Evolutionary conservation across 2,329 filamentous ascomycete species (phyloP).

Genomic region (Geosmithia morbida): DNA sequence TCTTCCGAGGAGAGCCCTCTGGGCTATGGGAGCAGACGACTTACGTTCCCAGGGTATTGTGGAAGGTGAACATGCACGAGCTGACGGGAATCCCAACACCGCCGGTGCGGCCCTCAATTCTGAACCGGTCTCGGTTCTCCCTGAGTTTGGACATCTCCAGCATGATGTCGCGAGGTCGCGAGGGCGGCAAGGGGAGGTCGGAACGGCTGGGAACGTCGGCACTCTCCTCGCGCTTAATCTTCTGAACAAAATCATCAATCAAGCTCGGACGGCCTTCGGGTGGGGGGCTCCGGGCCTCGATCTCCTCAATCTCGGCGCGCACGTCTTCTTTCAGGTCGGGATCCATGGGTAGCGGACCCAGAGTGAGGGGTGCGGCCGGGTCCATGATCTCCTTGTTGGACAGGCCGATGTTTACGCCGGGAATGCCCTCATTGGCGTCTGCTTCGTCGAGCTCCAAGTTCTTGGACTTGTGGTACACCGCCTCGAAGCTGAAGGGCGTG

Average conservation of each 20-base stretch:
- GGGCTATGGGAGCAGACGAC: slow-evolving; percentile 10
- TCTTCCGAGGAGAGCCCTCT: no score
- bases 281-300: slow-evolving; percentile 67
- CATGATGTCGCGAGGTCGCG: slow-evolving; percentile 75
- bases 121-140: slow-evolving; percentile 84
- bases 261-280: slow-evolving; percentile 56
- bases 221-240: slow-evolving; percentile 79
- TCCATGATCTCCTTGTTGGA: slow-evolving; percentile 46
- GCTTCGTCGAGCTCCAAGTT: slow-evolving; percentile 48
- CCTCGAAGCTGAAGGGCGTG: slow-evolving; percentile 48
- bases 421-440: slow-evolving; percentile 51
- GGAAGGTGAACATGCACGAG: slow-evolving; percentile 95
- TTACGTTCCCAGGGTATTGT: slow-evolving; percentile 86
- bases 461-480: slow-evolving; percentile 40
- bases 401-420: slow-evolving; percentile 46
- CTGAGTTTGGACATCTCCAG: slow-evolving; percentile 91
- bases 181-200: slow-evolving; percentile 76
- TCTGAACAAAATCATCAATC: slow-evolving; percentile 76
- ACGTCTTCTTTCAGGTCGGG: slow-evolving; percentile 71
- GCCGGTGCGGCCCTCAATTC: slow-evolving; percentile 70
- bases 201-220: slow-evolving; percentile 67
- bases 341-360: slow-evolving; percentile 78
- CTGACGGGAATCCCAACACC: slow-evolving; percentile 74
- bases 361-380: slow-evolving; percentile 44
- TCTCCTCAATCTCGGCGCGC: slow-evolving; percentile 71